A percentile compares a stretch with the other conserved stretches of the same genome.
phyloP scores from a whole-genome alignment of 2,329 filamentous ascomycete genomes.

The Calycina herbarum region DNA sequence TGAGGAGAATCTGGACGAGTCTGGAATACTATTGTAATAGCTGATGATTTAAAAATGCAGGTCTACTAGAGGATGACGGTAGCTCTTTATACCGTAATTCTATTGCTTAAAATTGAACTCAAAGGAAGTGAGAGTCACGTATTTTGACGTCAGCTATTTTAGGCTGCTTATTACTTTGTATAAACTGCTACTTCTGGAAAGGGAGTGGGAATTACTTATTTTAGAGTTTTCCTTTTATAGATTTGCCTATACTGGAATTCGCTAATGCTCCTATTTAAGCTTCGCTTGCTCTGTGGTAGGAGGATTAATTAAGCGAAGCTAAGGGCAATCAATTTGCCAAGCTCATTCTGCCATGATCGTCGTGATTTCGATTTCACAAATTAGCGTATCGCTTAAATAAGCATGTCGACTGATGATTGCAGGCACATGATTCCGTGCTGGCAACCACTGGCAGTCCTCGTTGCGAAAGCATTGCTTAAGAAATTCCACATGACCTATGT shows the following conservation, averaged over 20 bases:
- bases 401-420: not conserved
- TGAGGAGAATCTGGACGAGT: not conserved
- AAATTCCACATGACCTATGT: not conserved
- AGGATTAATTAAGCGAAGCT: not conserved
- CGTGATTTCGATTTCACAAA: not conserved
- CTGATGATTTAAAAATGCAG: not conserved
- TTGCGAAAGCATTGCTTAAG: not conserved
- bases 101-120: constrained; percentile 6
- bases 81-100: not conserved
- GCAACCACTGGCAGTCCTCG: too few relatives aligned
- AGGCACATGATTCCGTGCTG: too few relatives aligned
- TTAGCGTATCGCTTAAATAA: not conserved
- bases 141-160: not conserved
- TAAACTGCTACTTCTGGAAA: not conserved
- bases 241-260: not conserved
- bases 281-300: not conserved
- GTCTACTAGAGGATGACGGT: not conserved
- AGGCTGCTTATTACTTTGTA: not conserved
- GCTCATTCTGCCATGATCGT: not conserved
- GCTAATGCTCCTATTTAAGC: not conserved
- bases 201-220: not conserved
- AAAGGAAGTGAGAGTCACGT: not conserved
- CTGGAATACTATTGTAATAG: not conserved
- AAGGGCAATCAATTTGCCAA: not conserved
- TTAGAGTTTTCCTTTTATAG: not conserved